Percentiles rank a stretch among this genome's conserved stretches.
Conservation (phyloP, 345 rosid genomes). For the Corchorus capsularis region DNA sequence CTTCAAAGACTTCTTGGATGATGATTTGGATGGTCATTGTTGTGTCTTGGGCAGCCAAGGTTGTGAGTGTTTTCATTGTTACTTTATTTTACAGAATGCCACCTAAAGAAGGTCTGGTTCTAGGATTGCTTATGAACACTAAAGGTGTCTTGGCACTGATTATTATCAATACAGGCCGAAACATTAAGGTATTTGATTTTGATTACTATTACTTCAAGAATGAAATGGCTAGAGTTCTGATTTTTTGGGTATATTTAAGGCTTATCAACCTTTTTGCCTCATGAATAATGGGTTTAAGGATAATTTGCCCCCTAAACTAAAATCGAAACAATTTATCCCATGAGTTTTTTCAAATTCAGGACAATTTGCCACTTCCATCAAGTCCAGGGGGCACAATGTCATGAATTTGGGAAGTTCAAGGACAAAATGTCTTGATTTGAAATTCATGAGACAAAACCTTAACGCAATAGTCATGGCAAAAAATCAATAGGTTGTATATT, state of each 20-base stretch:
- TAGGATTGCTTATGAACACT: conserved; percentile 68
- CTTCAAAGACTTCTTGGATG: neutral
- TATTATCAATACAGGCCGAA: conserved; percentile 49
- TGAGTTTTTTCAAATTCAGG: too few relatives aligned
- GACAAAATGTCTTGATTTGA: too few relatives aligned
- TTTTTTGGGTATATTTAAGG: neutral
- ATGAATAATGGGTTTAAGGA: too few relatives aligned
- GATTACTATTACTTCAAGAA: too few relatives aligned
- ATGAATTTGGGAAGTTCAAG: too few relatives aligned
- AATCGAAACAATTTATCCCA: too few relatives aligned
- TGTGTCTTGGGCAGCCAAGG: conserved; percentile 37
- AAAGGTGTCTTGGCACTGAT: conserved; percentile 63
- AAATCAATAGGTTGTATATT: neutral
- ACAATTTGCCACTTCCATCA: too few relatives aligned
- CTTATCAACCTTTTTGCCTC: too few relatives aligned
- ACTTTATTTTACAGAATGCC: conserved; percentile 32
- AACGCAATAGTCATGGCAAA: too few relatives aligned
- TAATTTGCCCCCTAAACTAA: too few relatives aligned
- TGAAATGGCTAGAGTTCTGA: neutral
- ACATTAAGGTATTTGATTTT: conserved; percentile 33
- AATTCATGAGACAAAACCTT: too few relatives aligned
- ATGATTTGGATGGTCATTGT: conserved; percentile 21
- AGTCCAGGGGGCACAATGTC: too few relatives aligned
- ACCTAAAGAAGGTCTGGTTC: conserved; percentile 39
- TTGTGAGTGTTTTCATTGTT: conserved; percentile 38